Evolutionary conservation across 2,329 filamentous ascomycete species (phyloP), one percentile per base, ranked within the genome.

Genomic region (Diaporthe australafricana): DNA sequence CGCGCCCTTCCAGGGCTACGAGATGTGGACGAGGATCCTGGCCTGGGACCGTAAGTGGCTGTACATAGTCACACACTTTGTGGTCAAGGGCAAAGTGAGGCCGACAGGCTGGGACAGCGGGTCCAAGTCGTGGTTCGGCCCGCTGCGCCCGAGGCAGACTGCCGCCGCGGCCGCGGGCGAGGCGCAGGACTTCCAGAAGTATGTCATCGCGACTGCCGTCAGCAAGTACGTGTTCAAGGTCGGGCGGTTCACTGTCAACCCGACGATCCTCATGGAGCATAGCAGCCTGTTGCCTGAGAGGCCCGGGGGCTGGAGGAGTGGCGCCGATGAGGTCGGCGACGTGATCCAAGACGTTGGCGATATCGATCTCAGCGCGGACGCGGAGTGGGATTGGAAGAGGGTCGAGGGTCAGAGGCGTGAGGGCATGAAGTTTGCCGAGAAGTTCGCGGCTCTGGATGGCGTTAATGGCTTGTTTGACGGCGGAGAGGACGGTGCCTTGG

Each of bases 171-270:
- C 79, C 52, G 80, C 82, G 32, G 80, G 79, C 1, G 76, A 79
- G 57, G 85, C 82, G 25, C 78, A 80, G 42, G 79, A 86, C 38
- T 89, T 89, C 80, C 86, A 90, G 80, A 90, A 88, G 81, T 90
- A 88, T 73, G 87, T 96, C 48, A 88, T 92, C 76, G 94, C 93
- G 1, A 92, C 91, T 0, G 91, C 91, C 0, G 81, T 96, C 53
- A 91, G 89, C 83, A 95, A 95, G 84, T 96, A 96, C 80, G 93
- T 96, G 50, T 91, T 94, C 80, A 96, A 96, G 84, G 87, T 94
- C 70, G 93, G 92, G 1, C 87, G 96, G 30, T 86, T 96, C 77
- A 98, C 96, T 0, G 90, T 98, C 5, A 90, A 95, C 75, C 95
- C 96, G 0, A 92, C 95, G 76, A 86, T 93, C 57, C 86, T 96